Evolutionary conservation across 2,329 filamentous ascomycete species (phyloP).

Genomic region (Aureobasidium uvarum): DNA sequence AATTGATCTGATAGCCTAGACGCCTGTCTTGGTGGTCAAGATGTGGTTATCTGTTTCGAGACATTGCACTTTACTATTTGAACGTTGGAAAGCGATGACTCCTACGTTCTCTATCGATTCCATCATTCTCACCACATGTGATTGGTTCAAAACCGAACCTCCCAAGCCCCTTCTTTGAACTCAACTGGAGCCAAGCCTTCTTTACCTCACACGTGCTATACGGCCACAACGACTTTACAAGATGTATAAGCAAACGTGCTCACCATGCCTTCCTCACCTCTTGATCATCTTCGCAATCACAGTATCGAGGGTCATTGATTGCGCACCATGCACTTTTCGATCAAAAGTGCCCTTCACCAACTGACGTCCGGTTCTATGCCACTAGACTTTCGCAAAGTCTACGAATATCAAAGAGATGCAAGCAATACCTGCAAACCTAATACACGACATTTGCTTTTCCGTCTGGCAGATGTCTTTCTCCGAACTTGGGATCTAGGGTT

Average conservation of each 20-base stretch:
- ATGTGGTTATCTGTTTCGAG: too few relatives aligned
- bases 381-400: neutral
- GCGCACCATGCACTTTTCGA: neutral
- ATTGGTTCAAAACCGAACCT: constrained; percentile 1
- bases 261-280: neutral
- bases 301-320: too few relatives aligned
- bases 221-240: neutral
- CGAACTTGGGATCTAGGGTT: constrained; percentile 60
- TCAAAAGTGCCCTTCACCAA: neutral
- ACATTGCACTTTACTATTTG: too few relatives aligned
- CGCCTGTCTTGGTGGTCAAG: too few relatives aligned
- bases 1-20: too few relatives aligned
- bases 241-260: neutral
- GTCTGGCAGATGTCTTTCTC: constrained; percentile 8
- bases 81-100: too few relatives aligned
- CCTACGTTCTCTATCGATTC: constrained; percentile 1
- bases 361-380: neutral
- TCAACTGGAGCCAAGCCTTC: neutral
- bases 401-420: constrained; percentile 4
- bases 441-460: neutral
- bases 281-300: too few relatives aligned
- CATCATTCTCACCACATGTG: neutral
- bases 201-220: neutral
- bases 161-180: neutral
- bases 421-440: constrained; percentile 6